phyloP scores from a whole-genome alignment of 2,329 filamentous ascomycete genomes.

The Botrytis squamosa region DNA sequence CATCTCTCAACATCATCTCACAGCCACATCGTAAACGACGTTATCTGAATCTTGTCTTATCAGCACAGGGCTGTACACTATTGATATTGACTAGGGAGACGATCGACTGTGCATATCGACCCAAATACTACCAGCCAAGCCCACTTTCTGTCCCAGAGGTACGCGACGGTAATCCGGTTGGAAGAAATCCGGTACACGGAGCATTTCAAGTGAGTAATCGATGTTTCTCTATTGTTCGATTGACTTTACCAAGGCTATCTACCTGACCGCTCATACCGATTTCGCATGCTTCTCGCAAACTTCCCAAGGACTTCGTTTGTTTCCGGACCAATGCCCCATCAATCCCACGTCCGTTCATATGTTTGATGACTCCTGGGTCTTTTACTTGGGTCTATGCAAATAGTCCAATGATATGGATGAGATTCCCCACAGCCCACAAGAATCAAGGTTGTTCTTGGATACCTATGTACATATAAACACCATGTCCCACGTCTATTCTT shows the following conservation, averaged over 20 bases:
- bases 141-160: not conserved
- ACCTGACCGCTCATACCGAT: not conserved
- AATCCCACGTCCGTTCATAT: not conserved
- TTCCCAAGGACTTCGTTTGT: not conserved
- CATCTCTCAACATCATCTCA: not conserved
- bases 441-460: constrained; percentile 8
- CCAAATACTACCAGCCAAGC: not conserved
- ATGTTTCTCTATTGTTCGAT: not conserved
- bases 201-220: constrained; percentile 12
- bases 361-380: not conserved
- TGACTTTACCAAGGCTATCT: not conserved
- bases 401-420: not conserved
- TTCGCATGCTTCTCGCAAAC: not conserved
- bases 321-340: not conserved
- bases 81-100: constrained; percentile 16
- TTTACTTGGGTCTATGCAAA: not conserved
- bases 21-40: constrained; percentile 1
- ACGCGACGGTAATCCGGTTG: not conserved
- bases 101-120: constrained; percentile 14
- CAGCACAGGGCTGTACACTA: constrained; percentile 6
- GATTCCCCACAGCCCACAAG: not conserved
- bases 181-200: constrained; percentile 9
- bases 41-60: not conserved
- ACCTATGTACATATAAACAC: constrained; percentile 4
- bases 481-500: not conserved